Evolutionary conservation across 2,329 filamentous ascomycete species (phyloP).

Genomic region (Fusarium sp.): DNA sequence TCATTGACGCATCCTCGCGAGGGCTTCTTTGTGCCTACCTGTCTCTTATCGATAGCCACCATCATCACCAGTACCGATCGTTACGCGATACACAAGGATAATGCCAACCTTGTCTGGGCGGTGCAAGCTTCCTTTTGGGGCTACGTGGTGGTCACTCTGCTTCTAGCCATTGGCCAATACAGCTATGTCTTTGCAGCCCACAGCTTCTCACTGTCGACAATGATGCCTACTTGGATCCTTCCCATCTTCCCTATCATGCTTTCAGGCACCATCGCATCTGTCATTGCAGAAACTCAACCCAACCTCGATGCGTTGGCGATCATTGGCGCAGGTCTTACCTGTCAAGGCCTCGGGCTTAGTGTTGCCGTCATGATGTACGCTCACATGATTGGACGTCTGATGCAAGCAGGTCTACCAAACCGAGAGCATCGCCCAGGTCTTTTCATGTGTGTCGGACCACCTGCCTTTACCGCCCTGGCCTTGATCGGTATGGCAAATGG

Average conservation of each 20-base stretch:
- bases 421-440: constrained; percentile 73
- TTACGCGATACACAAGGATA: constrained; percentile 70
- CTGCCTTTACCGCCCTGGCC: constrained; percentile 75
- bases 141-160: constrained; percentile 69
- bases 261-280: constrained; percentile 74
- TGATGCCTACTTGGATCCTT: constrained; percentile 80
- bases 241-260: constrained; percentile 83
- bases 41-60: constrained; percentile 74
- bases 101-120: constrained; percentile 64
- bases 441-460: constrained; percentile 79
- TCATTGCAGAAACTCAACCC: constrained; percentile 71
- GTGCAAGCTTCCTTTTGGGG: constrained; percentile 76
- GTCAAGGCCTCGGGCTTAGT: constrained; percentile 75
- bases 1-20: constrained; percentile 73
- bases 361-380: constrained; percentile 77
- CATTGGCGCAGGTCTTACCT: constrained; percentile 72
- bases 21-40: constrained; percentile 77
- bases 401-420: constrained; percentile 70
- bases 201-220: constrained; percentile 69
- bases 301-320: constrained; percentile 68
- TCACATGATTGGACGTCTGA: constrained; percentile 75
- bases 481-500: constrained; percentile 71
- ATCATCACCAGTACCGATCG: constrained; percentile 73
- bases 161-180: constrained; percentile 73
- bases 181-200: constrained; percentile 71